These are phyloP conservation scores for Cyclostephanos invisitatus DNA, from an alignment of 108 stramenopile genomes.

Conservation along the genomic window DNA sequence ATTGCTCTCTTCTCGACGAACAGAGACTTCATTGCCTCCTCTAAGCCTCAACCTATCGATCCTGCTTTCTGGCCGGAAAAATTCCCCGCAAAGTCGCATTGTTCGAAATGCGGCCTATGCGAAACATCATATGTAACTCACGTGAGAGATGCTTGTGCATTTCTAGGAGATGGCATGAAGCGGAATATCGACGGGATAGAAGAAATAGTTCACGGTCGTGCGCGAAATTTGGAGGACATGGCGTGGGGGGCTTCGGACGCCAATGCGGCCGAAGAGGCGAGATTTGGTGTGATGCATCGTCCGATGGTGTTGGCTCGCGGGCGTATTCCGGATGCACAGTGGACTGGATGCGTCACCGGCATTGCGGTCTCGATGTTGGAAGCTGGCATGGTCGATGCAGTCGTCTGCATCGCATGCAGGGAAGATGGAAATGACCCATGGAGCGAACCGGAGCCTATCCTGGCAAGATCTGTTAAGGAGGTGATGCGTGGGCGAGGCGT, in stretches of 20 bases:
- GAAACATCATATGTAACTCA: conserved; percentile 75
- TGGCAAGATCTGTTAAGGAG: conserved; percentile 62
- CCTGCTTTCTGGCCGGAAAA: conserved; percentile 69
- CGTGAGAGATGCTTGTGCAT: conserved; percentile 73
- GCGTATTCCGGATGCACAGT: conserved; percentile 61
- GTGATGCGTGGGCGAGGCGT: conserved; percentile 75
- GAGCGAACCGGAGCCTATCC: conserved; percentile 67
- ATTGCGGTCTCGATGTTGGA: conserved; percentile 76
- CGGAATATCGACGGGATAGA: conserved; percentile 68
- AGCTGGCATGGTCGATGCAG: conserved; percentile 69
- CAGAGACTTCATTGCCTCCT: not conserved
- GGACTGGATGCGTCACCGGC: conserved; percentile 78
- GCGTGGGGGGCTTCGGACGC: conserved; percentile 38
- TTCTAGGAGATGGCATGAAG: conserved; percentile 66
- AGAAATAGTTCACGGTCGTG: conserved; percentile 58
- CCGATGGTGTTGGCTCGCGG: conserved; percentile 69
- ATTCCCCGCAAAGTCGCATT: conserved; percentile 79
- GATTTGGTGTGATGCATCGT: conserved; percentile 75
- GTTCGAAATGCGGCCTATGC: conserved; percentile 80
- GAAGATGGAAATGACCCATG: conserved; percentile 34
- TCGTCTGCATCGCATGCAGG: conserved; percentile 68
- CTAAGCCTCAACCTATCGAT: conserved; percentile 60
- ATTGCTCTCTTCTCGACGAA: not conserved
- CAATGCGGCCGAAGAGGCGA: conserved; percentile 55
- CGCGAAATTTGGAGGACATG: conserved; percentile 41